Evolutionary conservation across 78 protist species (phyloP), one percentile per base, ranked within the genome.

Genomic region (Dictyostelium purpureum): DNA sequence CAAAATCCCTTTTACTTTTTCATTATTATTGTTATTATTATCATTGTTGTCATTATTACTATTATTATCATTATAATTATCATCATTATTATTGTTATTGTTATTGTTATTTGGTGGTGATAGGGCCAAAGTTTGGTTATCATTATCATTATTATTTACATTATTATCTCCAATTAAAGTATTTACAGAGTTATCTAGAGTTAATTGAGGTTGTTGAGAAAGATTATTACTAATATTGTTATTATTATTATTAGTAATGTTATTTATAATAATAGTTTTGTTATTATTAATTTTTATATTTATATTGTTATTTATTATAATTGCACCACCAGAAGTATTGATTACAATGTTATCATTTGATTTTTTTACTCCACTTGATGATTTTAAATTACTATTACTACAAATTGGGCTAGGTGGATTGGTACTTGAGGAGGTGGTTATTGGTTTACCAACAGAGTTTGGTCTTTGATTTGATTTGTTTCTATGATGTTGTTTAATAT

Each of bases 241-340:
- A 49, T 49, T 49, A 49, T 49, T 49, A 49, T 49, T 49, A 35
- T 63, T 33, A 33, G 35, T 67, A 49, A 7, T 49, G 54, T 67
- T 28, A 21, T 67, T 67, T 38, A 67, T 67, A 7, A 67, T 38
- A 26, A 67, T 67, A 19, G 75, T 67, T 38, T 67, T 67, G 37
- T 67, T 67, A 67, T 67, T 67, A 67, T 38, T 67, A 37, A 67
- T 67, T 37, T 40, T 67, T 35, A 67, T 67, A 67, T 67, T 67
- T 10, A 67, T 67, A 67, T 67, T 67, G n/a, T n/a, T n/a, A n/a
- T n/a, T n/a, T n/a, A n/a, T n/a, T n/a, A n/a, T n/a, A 14, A 67
- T 59, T 10, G 69, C 24, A 33, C 14, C 21, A 67, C 75, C 49
- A 38, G 75, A 38, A 19, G 75, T 14, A 38, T 38, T 67, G 0